Evolutionary conservation across 805 yeast species (phyloP), one percentile per base, ranked within the genome.

Genomic region (Cyberlindnera euphorbiae): DNA sequence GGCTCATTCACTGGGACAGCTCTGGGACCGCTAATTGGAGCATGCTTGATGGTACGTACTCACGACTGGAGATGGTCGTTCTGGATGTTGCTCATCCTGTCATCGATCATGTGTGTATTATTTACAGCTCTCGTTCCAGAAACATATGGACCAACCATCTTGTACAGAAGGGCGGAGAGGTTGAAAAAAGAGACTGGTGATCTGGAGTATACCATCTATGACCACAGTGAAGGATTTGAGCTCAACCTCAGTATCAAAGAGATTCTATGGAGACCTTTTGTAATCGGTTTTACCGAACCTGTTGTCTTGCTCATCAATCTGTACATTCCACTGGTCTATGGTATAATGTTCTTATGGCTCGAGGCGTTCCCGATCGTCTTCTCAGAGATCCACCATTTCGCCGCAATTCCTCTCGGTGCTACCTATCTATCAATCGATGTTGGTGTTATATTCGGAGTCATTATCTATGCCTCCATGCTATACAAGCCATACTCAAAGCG

Each of bases 301-400:
- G 73, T 73, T 17, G 69, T 77, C n/a, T 39, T 77, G 14, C 60
- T 75, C 21, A 67, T 76, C 40, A 67, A 77, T 48, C 15, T 69
- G 18, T 76, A 75, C 52, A 59, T 71, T 44, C 74, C 78, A 0
- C 47, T 77, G 33, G 60, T 67, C 6, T 78, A 77, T 53, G 72
- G 79, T 19, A 55, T 69, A 21, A 45, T 73, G 42, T 79, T 75
- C 52, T 53, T 75, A 16, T 77, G 73, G 63, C 74, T 77, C 47
- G 83, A 79, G 55, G 77, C 75, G 5, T 75, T 74, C 57, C 84
- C 85, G 8, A 60, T 77, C 25, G 76, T 73, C 3, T 79, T 69
- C 42, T 37, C 42, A 8, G 71, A 64, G 3, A 49, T 63, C 16
- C 63, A 73, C 44, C 50, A 62, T 22, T 78, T 78, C 55, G 65